These are phyloP conservation scores for Hysterangium stoloniferum DNA, from an alignment of 768 basidiomycete species.

Conservation along the genomic window DNA sequence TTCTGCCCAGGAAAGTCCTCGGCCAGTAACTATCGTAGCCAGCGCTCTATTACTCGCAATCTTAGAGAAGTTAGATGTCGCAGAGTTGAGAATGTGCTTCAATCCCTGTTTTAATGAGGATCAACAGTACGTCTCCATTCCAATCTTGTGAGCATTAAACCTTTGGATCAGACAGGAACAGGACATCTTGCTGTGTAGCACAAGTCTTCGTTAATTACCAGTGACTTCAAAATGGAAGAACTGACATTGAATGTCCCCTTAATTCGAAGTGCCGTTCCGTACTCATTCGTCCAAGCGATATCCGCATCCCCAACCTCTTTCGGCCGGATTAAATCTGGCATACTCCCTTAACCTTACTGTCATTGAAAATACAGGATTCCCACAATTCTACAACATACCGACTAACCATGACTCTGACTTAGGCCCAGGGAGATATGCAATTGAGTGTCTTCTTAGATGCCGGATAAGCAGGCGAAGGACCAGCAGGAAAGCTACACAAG, in stretches of 20 bases:
- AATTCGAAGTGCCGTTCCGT: constrained; percentile 16
- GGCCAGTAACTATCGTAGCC: not conserved
- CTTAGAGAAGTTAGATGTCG: constrained; percentile 20
- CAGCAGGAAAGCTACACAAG: too few relatives aligned
- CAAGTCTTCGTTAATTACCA: not conserved
- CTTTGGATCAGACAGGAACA: constrained; percentile 7
- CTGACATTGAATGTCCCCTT: constrained; percentile 19
- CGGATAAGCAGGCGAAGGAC: too few relatives aligned
- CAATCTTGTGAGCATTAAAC: not conserved
- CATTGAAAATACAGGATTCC: not conserved
- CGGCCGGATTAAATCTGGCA: constrained; percentile 4
- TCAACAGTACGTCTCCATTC: not conserved
- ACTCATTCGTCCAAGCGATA: constrained; percentile 15
- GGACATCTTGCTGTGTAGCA: not conserved
- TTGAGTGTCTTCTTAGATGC: too few relatives aligned
- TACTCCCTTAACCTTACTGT: not conserved
- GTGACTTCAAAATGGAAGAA: not conserved
- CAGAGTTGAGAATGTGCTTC: constrained; percentile 23
- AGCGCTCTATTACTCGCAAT: not conserved
- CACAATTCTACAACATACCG: not conserved
- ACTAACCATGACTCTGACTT: constrained; percentile 4
- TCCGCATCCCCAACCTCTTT: constrained; percentile 18
- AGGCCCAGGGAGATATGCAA: too few relatives aligned
- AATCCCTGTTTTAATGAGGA: constrained; percentile 16
- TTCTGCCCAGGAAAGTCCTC: constrained; percentile 5